Conservation (phyloP, 2,329 filamentous ascomycete genomes). For the Xenoacremonium recifei region DNA sequence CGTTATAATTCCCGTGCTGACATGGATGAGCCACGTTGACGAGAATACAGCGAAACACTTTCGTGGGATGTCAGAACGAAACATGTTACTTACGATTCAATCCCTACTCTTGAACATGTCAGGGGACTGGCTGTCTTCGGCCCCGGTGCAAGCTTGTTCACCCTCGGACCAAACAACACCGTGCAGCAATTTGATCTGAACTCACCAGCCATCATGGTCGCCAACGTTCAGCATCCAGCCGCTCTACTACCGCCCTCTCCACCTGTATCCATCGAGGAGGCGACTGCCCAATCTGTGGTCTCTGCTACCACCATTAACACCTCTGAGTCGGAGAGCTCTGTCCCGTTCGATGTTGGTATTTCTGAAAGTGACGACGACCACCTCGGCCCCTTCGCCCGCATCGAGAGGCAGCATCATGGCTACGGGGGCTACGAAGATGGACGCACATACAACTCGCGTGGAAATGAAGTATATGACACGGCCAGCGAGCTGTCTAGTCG, state of each 20-base stretch:
- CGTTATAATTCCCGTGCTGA: conserved; percentile 53
- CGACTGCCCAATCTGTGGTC: conserved; percentile 50
- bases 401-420: too few relatives aligned
- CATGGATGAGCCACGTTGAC: conserved; percentile 28
- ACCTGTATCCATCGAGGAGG: conserved; percentile 76
- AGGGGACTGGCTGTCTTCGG: conserved; percentile 85
- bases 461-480: conserved; percentile 61
- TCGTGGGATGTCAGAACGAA: conserved; percentile 99
- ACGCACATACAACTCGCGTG: conserved; percentile 62
- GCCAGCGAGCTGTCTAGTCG: conserved; percentile 65
- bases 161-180: conserved; percentile 80
- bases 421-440: too few relatives aligned
- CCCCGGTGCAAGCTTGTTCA: conserved; percentile 88
- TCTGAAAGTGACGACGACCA: conserved; percentile 77
- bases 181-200: conserved; percentile 96
- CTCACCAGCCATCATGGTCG: conserved; percentile 74
- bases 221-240: conserved; percentile 83
- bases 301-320: conserved; percentile 46
- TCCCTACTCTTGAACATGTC: conserved; percentile 81
- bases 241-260: conserved; percentile 77
- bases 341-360: conserved; percentile 56
- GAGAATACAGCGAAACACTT: conserved; percentile 70
- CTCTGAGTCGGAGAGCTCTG: conserved; percentile 55
- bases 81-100: conserved; percentile 84
- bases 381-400: conserved; percentile 71